These are phyloP conservation scores for Echinosophora koreensis DNA, from an alignment of 306 rosid species.

Conservation along the genomic window DNA sequence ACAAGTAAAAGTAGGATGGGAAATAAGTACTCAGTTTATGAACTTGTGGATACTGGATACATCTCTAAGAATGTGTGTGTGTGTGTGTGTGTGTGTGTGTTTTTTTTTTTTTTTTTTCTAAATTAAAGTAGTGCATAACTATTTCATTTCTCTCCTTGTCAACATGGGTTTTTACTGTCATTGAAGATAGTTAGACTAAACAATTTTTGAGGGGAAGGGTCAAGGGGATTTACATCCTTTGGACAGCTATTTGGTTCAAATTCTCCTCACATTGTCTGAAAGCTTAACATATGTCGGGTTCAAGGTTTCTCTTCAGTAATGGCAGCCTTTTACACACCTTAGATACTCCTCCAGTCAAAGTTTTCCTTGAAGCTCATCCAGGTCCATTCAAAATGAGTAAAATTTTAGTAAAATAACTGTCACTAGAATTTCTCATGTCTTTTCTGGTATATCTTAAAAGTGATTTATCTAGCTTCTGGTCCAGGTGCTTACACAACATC, in stretches of 20 bases:
- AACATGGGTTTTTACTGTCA: slow-evolving; percentile 14
- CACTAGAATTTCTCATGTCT: not conserved
- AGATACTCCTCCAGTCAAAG: slow-evolving; percentile 64
- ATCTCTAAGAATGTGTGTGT: not conserved
- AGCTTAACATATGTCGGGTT: slow-evolving; percentile 43
- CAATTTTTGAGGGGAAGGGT: not conserved
- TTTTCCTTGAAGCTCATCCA: slow-evolving; percentile 74
- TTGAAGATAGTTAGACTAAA: slow-evolving; percentile 16
- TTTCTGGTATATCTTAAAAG: slow-evolving; percentile 28
- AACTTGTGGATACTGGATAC: slow-evolving; percentile 10
- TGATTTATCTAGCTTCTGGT: slow-evolving; percentile 28
- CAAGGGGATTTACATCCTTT: slow-evolving; percentile 9
- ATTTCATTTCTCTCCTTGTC: too few species aligned
- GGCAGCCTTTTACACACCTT: slow-evolving; percentile 61
- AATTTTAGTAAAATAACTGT: not conserved
- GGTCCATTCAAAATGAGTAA: slow-evolving; percentile 53
- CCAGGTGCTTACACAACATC: slow-evolving; percentile 94
- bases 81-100: not conserved
- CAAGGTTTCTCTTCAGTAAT: slow-evolving; percentile 70
- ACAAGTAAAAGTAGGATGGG: not conserved
- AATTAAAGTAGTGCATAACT: not conserved
- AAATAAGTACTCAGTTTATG: not conserved
- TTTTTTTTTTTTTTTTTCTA: not conserved
- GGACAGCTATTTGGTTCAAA: slow-evolving; percentile 5
- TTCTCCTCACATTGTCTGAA: slow-evolving; percentile 28